These are phyloP conservation scores for Paecilomyces niveus DNA, from an alignment of 2,329 filamentous ascomycete species.

Conservation along the genomic window DNA sequence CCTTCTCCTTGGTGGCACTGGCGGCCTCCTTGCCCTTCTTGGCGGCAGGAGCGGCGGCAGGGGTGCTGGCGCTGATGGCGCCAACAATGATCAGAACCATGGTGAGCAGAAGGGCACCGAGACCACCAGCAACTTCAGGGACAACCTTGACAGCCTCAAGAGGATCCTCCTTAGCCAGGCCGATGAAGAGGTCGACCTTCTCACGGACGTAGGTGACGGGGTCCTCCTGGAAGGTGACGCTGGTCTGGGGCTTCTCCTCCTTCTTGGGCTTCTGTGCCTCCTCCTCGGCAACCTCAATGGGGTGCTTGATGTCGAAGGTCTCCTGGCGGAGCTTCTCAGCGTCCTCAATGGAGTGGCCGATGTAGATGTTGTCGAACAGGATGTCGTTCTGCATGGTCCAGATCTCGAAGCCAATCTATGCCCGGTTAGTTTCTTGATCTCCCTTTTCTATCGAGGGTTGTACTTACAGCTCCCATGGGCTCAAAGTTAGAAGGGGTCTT, in stretches of 20 bases:
- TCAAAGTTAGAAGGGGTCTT: slow-evolving; percentile 95
- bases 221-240: slow-evolving; percentile 85
- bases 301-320: slow-evolving; percentile 83
- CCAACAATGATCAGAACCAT: slow-evolving; percentile 64
- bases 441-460: background rate
- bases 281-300: slow-evolving; percentile 72
- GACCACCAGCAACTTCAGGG: slow-evolving; percentile 79
- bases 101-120: slow-evolving; percentile 63
- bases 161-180: slow-evolving; percentile 74
- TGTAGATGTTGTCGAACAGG: slow-evolving; percentile 99
- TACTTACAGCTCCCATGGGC: slow-evolving; percentile 89
- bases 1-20: slow-evolving; percentile 54
- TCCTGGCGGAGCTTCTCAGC: slow-evolving; percentile 82
- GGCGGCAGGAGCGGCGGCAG: slow-evolving; percentile 57
- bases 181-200: slow-evolving; percentile 88
- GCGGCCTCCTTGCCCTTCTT: slow-evolving; percentile 73
- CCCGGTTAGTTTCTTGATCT: slow-evolving; percentile 9
- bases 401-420: slow-evolving; percentile 92
- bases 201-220: slow-evolving; percentile 80
- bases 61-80: slow-evolving; percentile 56
- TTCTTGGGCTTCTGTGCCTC: slow-evolving; percentile 75
- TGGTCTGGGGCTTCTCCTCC: slow-evolving; percentile 58
- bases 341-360: slow-evolving; percentile 92
- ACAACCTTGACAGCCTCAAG: slow-evolving; percentile 80
- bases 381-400: slow-evolving; percentile 99